Percentiles rank a stretch among this genome's conserved stretches.
Evolutionary conservation across 495 filamentous ascomycete species (phyloP).

Genomic region (Penicillium egyptiacum): DNA sequence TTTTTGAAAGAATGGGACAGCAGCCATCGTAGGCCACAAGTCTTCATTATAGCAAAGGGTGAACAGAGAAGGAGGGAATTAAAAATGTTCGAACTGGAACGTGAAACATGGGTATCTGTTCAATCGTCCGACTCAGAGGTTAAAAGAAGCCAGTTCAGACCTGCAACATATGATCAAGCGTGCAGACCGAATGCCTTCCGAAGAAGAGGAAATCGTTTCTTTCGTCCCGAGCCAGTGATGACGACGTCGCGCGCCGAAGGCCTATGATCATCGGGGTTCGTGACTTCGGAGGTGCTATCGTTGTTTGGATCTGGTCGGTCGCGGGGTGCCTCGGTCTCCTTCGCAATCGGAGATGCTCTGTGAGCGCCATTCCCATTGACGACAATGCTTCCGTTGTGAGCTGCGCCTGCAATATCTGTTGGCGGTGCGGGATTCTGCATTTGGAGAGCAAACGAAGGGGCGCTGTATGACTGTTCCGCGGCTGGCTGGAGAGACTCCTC

Average conservation of each 20-base stretch:
- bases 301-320: conserved; percentile 22
- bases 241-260: conserved; percentile 34
- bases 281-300: conserved; percentile 24
- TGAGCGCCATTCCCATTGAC: conserved; percentile 14
- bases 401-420: background rate
- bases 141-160: background rate
- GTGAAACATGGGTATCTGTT: background rate
- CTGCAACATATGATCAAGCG: conserved; percentile 22
- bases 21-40: background rate
- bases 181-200: conserved; percentile 50
- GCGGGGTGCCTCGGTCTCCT: conserved; percentile 18
- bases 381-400: conserved; percentile 10
- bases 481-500: conserved; percentile 17
- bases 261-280: conserved; percentile 19
- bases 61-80: conserved; percentile 19
- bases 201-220: conserved; percentile 52
- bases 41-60: conserved; percentile 6
- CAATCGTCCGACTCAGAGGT: background rate
- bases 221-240: conserved; percentile 43
- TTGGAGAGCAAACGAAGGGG: conserved; percentile 15
- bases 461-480: conserved; percentile 16
- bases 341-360: conserved; percentile 13
- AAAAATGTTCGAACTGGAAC: conserved; percentile 9
- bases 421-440: conserved; percentile 15
- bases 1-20: conserved; percentile 1